Evolutionary conservation across 352 stramenopile genomes (phyloP), one percentile per base, ranked within the genome.

Genomic region (Phytophthora tubulina): DNA sequence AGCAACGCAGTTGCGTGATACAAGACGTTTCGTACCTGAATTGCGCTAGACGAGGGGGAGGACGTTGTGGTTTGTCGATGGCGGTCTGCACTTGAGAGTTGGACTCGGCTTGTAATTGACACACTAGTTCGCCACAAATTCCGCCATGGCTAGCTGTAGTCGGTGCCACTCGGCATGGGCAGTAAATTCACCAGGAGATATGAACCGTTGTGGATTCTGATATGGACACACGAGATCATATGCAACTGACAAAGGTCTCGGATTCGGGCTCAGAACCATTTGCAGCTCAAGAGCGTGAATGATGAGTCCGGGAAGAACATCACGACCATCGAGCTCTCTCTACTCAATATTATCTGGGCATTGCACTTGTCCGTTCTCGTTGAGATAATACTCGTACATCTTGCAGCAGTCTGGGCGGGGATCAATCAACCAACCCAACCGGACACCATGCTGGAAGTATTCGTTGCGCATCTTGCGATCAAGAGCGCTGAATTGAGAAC

Each of bases 311-410:
- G 56, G 64, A 57, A 77, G 64, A 49, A 77, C 56, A 60, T 55
- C 48, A 49, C 63, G 39, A 62, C 55, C 57, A 55, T 67, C 63
- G 17, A 77, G 63, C 67, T 77, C 48, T 77, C 63, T 65, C 63
- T 63, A 77, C 38, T 41, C 44, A 55, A 7, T 58, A 14, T 52
- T 44, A n/a, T 46, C 33, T 33, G 49, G 39, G 33, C 57, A 60
- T 44, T 63, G 33, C 36, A 73, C 57, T 5, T 59, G 36, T 52
- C 30, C 52, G 32, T 71, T 53, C 1, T 56, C 44, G 56, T 75
- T 51, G 17, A 72, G 51, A 36, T 70, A 59, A n/a, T 66, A 78
- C 67, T 66, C 67, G 42, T 51, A 75, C 60, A 67, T 68, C 49
- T 3, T 56, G 13, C 14, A 36, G 41, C 11, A 58, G 21, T 67